Percentiles rank a stretch among this genome's conserved stretches.
Conservation (phyloP, 257 asterid genomes). For the Forsythia suspensa region DNA sequence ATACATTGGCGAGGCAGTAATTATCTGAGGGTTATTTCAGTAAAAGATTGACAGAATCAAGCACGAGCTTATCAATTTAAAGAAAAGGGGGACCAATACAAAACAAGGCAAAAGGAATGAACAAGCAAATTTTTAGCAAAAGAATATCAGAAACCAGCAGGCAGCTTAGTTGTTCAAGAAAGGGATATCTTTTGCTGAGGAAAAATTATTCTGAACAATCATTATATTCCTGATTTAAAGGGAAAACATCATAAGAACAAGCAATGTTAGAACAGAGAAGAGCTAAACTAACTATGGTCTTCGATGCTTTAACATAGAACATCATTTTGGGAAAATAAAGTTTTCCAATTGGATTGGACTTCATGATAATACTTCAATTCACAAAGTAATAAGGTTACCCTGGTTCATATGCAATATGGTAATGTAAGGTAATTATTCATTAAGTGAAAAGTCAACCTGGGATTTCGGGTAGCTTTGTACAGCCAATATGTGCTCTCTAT, state of each 20-base stretch:
- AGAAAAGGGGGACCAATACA: not conserved
- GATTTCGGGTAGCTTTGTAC: slow-evolving; percentile 93
- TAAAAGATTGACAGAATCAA: not conserved
- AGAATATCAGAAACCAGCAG: not conserved
- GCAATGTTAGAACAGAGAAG: not conserved
- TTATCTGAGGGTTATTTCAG: not conserved
- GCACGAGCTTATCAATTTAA: not conserved
- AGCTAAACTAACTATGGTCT: not conserved
- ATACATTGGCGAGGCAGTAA: not conserved
- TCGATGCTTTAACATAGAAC: not conserved
- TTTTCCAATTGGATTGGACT: not conserved
- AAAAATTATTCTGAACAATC: not conserved
- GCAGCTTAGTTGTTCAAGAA: not conserved
- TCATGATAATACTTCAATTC: not conserved
- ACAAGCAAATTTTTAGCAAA: not conserved
- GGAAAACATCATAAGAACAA: not conserved
- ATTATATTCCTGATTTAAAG: not conserved
- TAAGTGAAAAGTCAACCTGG: slow-evolving; percentile 57
- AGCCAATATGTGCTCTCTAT: slow-evolving; percentile 99
- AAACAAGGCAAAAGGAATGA: not conserved
- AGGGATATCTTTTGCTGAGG: not conserved
- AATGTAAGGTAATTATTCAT: not conserved
- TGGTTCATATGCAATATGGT: not conserved
- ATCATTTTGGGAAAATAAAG: not conserved
- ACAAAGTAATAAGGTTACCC: not conserved